Evolutionary conservation across 2,329 filamentous ascomycete genomes (phyloP), one percentile per base, ranked within the genome.

Genomic region (Penicillium expansum): DNA sequence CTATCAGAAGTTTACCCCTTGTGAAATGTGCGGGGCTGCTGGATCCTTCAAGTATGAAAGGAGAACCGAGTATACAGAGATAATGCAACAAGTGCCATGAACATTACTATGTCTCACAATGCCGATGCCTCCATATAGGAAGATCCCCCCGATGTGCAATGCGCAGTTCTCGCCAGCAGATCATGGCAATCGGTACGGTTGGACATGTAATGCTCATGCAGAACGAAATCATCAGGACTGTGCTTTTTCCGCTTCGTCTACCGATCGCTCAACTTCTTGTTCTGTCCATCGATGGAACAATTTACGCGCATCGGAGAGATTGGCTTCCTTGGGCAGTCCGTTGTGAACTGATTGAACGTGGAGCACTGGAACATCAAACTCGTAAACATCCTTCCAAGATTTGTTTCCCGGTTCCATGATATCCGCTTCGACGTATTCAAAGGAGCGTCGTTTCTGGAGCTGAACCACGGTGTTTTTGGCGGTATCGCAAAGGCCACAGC

Each of bases 331-430:
- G 0, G 77, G 76, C 9, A 79, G 79, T 51, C 78, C 74, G 24
- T 73, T 64, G 47, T 71, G 59, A 58, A 68, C 75, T 68, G 69
- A 81, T 35, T 80, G 82, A 41, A 86, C 76, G 67, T 87, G 85
- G 30, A 87, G 76, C 59, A 87, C 85, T 0, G 85, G 85, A 3
- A 84, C 84, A 64, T 87, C 85, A 58, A 86, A 86, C 48, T 86
- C 84, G 64, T 87, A 87, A 16, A 84, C 70, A 56, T 79, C 74
- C 64, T 80, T 86, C 85, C 85, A 87, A 48, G 77, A 71, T 59
- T 81, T 75, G 49, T 86, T 79, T 4, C 72, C 76, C 0, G 76
- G 69, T 4, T 75, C 75, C 80, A 86, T 84, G 51, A 87, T 82
- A 64, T 87, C 80, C 57, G 85, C 73, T 69, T 87, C 83, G 2